Evolutionary conservation across 805 yeast genomes (phyloP).

Genomic region (Starmerella kuoi): DNA sequence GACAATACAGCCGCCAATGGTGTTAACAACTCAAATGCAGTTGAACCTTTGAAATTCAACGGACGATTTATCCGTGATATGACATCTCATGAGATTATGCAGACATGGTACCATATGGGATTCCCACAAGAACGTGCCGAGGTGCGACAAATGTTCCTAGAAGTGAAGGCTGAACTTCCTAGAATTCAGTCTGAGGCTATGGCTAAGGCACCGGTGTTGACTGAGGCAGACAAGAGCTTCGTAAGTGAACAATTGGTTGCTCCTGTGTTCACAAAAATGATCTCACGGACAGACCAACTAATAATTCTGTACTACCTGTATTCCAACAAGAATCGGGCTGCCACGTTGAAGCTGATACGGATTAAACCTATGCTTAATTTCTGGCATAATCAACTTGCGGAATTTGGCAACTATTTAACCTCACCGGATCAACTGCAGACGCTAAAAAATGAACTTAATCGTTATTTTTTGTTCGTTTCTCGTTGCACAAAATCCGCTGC

Average conservation of each 20-base stretch:
- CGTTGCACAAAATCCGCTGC: slow-evolving; percentile 28
- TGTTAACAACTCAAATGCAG: not conserved
- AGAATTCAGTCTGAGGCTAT: slow-evolving; percentile 45
- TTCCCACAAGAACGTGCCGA: slow-evolving; percentile 44
- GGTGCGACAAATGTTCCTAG: slow-evolving; percentile 53
- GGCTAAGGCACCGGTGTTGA: slow-evolving; percentile 46
- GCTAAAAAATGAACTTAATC: slow-evolving; percentile 57
- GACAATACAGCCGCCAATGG: not conserved
- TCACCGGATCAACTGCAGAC: slow-evolving; percentile 60
- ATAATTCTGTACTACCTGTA: slow-evolving; percentile 67
- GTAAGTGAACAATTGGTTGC: slow-evolving; percentile 39
- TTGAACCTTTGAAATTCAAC: not conserved
- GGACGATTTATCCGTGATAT: slow-evolving; percentile 14
- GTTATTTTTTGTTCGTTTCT: slow-evolving; percentile 62
- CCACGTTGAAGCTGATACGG: slow-evolving; percentile 64
- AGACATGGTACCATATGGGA: slow-evolving; percentile 35
- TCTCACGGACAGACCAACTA: slow-evolving; percentile 53
- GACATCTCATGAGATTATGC: slow-evolving; percentile 14
- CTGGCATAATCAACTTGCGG: slow-evolving; percentile 55
- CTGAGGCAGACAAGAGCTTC: slow-evolving; percentile 52
- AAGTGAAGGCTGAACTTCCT: slow-evolving; percentile 43
- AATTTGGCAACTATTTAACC: slow-evolving; percentile 49
- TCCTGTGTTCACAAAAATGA: slow-evolving; percentile 39
- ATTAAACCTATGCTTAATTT: slow-evolving; percentile 68
- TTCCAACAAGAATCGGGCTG: slow-evolving; percentile 55